Base-by-base conservation (phyloP, 2,329 filamentous ascomycete species). In the Trichoderma polysporum region DNA sequence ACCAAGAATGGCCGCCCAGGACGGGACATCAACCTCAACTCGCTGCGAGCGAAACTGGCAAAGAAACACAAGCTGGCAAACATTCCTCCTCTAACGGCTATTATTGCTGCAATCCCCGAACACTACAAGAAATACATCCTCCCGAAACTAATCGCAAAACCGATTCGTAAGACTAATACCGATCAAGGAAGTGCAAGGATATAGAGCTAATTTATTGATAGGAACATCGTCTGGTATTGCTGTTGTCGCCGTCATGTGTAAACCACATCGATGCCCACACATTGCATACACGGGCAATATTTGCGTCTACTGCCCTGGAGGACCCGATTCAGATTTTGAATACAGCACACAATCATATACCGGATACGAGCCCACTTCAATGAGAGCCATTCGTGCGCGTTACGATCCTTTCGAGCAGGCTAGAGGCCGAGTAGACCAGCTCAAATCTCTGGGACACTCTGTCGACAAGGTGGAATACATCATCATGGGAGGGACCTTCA, bases 391-490 rank as follows among this genome's bases (percentile, higher is more conserved):
- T 72, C 90, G 96, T 69, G 95, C 95, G 35, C 89, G 96, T 59
- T 99, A 99, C 76, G 96, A 99, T 75, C 95, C 95, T 0, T 99
- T 97, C 73, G 95, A 99, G 79, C 95, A 99, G 82, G 95, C 95
- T 17, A 87, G 95, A 77, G 95, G 95, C 49, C 89, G 95, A 72
- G 94, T 99, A 6, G 96, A 99, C 74, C 95, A 99, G 81, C 93
- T 99, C 76, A 96, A 97, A 79, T 91, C 92, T 2, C 85, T 99
- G 0, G 95, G 95, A 0, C 95, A 99, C 79, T 97, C 93, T 53
- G 95, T 99, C 56, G 95, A 99, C 81, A 99, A 99, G 79, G 95
- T 99, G 27, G 95, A 99, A 82, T 99, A 98, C 79, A 99, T 99
- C 76, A 97, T 99, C 77, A 99, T 99, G 95, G 95, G 95, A 68